Conservation (phyloP, 345 rosid genomes). For the Populus alba region DNA sequence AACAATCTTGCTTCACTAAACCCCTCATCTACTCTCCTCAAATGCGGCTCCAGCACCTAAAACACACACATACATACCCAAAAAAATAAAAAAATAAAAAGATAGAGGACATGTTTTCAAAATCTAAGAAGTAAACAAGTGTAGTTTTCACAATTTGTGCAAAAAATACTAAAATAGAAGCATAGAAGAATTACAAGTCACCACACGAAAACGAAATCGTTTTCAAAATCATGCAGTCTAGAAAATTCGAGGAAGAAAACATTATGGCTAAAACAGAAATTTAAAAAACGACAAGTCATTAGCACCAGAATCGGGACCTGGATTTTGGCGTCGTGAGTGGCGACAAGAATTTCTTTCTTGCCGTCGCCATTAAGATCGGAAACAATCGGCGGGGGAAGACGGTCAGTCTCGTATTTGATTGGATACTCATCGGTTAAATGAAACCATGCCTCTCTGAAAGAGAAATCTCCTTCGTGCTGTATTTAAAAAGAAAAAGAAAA, state of each 20-base stretch:
- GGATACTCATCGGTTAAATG: slow-evolving; percentile 82
- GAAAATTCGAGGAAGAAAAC: not conserved
- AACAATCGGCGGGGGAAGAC: slow-evolving; percentile 86
- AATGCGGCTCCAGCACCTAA: slow-evolving; percentile 84
- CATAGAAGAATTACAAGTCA: not conserved
- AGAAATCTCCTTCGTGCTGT: slow-evolving; percentile 97
- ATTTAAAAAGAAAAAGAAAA: not conserved
- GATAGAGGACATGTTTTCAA: not conserved
- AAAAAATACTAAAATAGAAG: not conserved
- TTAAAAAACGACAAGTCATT: too few relatives aligned
- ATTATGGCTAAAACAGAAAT: not conserved
- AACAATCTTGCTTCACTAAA: slow-evolving; percentile 86
- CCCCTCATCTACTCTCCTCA: slow-evolving; percentile 83
- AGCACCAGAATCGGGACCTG: slow-evolving; percentile 42
- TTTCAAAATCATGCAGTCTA: not conserved
- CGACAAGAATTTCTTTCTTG: slow-evolving; percentile 79
- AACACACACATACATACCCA: not conserved
- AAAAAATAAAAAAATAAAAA: not conserved
- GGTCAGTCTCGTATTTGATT: slow-evolving; percentile 80
- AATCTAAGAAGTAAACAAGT: too few relatives aligned
- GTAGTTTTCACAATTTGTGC: not conserved
- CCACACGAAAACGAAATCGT: not conserved
- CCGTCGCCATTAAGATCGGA: slow-evolving; percentile 98
- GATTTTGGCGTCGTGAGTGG: slow-evolving; percentile 90
- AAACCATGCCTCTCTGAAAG: slow-evolving; percentile 91